A percentile compares a stretch with the other conserved stretches of the same genome.
Evolutionary conservation across 2,329 filamentous ascomycete genomes (phyloP).

Genomic region (Aspergillus tamarii): DNA sequence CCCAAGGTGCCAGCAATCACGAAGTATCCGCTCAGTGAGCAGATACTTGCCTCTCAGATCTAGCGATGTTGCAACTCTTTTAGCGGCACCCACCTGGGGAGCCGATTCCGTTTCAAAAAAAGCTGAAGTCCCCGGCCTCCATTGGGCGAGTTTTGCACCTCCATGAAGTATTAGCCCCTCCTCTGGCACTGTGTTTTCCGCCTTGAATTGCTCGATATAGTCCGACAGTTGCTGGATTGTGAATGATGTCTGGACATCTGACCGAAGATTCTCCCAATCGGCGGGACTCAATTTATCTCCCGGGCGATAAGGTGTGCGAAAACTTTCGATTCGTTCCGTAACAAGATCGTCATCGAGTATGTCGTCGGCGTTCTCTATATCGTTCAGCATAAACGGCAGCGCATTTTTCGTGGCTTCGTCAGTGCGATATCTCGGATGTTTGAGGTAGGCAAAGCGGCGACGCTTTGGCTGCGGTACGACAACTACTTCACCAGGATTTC

Average conservation of each 20-base stretch:
- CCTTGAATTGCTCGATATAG: constrained; percentile 27
- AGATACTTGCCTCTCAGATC: constrained; percentile 34
- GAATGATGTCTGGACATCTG: constrained; percentile 38
- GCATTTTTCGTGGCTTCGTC: constrained; percentile 13
- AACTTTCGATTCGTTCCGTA: constrained; percentile 31
- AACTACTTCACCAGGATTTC: constrained; percentile 42
- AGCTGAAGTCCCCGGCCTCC: constrained; percentile 37
- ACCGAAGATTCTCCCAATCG: constrained; percentile 37
- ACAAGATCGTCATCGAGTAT: constrained; percentile 22
- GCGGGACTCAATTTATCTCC: constrained; percentile 28
- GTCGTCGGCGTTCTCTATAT: constrained; percentile 26
- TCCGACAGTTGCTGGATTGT: constrained; percentile 35
- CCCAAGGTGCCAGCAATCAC: constrained; percentile 44
- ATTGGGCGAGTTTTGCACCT: constrained; percentile 17
- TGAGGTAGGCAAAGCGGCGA: constrained; percentile 14
- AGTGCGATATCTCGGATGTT: constrained; percentile 1
- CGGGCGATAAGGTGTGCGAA: constrained; percentile 27
- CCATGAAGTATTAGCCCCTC: not conserved
- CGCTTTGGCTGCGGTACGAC: constrained; percentile 34
- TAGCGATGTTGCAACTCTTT: constrained; percentile 25
- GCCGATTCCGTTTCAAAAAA: constrained; percentile 29
- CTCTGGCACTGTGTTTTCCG: not conserved
- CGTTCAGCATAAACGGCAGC: constrained; percentile 31
- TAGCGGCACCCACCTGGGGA: constrained; percentile 18
- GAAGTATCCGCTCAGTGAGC: constrained; percentile 40